Conservation (phyloP, 352 stramenopile genomes). For the Globisporangium apiculatum region DNA sequence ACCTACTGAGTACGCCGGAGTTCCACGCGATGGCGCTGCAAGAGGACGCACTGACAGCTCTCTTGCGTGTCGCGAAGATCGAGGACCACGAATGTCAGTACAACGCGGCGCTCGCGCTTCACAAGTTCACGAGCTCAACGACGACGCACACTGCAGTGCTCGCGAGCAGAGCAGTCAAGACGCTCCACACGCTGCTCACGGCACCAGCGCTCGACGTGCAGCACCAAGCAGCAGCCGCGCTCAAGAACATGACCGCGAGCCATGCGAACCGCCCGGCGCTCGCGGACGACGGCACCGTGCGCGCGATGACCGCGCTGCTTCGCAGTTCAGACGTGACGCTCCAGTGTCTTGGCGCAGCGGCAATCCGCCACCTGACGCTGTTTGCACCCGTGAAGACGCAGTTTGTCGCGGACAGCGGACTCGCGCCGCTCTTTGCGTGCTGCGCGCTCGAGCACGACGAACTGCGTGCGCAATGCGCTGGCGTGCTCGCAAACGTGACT, state of each 20-base stretch:
- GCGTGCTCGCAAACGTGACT: constrained; percentile 85
- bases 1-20: constrained; percentile 81
- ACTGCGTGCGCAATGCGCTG: constrained; percentile 85
- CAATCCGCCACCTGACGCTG: constrained; percentile 86
- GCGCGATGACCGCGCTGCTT: constrained; percentile 78
- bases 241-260: constrained; percentile 90
- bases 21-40: constrained; percentile 78
- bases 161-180: constrained; percentile 43
- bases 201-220: constrained; percentile 67
- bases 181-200: constrained; percentile 72
- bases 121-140: constrained; percentile 83
- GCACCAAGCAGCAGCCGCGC: constrained; percentile 84
- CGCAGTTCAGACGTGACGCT: constrained; percentile 71
- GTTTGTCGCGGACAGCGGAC: constrained; percentile 61
- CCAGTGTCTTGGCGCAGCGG: constrained; percentile 83
- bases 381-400: constrained; percentile 58
- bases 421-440: constrained; percentile 56
- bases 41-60: constrained; percentile 77
- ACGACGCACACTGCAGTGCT: constrained; percentile 65
- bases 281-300: constrained; percentile 79
- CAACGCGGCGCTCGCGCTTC: constrained; percentile 81
- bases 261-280: constrained; percentile 89
- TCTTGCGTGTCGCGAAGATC: constrained; percentile 85
- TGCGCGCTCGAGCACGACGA: constrained; percentile 64
- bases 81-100: constrained; percentile 91